Base-by-base conservation (phyloP, 1,284 basidiomycete genomes). In the Leccinum huronense region DNA sequence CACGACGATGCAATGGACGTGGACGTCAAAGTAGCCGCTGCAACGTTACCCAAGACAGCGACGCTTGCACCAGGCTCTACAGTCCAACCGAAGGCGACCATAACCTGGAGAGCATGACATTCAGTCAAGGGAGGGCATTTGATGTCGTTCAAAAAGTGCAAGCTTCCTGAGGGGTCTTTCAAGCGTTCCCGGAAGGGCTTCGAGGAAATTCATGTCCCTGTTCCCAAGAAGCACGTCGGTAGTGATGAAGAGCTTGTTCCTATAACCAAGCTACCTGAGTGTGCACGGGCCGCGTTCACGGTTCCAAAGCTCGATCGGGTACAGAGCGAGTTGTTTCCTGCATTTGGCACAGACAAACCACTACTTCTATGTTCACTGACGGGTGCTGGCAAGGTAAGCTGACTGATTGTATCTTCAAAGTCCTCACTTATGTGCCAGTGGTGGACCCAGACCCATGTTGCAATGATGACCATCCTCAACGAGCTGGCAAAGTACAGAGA, bases 141-240 rank as follows among this genome's bases (percentile, higher is more conserved):
- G 67, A 99, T 98, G 93, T 94, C 95, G 23, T 97, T 98, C 80
- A 97, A 98, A 78, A 98, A 98, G 80, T 95, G 93, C 78, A 97
- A 96, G 73, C 87, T 99, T 5, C 97, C 97, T 0, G 94, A 98
- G 59, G 97, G 97, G 5, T 98, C 95, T 33, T 97, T 98, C 86
- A 99, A 99, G 80, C 90, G 96, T 36, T 88, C 93, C 42, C 91
- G 93, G 78, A 98, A 98, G 77, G 96, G 97, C 0, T 99, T 95
- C 77, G 97, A 99, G 76, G 97, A 99, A 78, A 97, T 99, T 59
- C 96, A 98, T 71, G 93, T 99, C 2, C 96, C 97, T 1, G 91
- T 94, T 2, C 96, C 96, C 3, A 95, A 95, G 79, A 88, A 91
- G 68, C 87, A 91, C 65, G 84, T 86, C 1, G 79, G 84, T 1